A percentile compares a stretch with the other conserved stretches of the same genome.
Evolutionary conservation across 2,329 filamentous ascomycete genomes (phyloP).

Genomic region (Aspergillus sp.): DNA sequence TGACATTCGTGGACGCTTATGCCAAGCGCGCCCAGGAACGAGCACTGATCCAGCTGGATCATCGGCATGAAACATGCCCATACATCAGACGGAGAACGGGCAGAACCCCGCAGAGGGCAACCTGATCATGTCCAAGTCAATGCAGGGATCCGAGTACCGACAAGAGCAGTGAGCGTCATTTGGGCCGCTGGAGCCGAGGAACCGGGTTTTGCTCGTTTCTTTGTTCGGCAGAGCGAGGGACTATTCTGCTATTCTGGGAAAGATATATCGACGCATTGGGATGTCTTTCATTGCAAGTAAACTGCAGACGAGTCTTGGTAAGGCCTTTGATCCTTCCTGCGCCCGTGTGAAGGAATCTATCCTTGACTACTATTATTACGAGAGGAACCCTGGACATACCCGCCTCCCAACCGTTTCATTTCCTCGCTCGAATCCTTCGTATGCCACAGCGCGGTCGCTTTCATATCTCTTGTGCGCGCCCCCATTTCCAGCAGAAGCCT

Average conservation of each 20-base stretch:
- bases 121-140: background rate
- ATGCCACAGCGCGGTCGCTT: background rate
- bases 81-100: background rate
- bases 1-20: background rate
- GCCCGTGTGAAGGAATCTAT: background rate
- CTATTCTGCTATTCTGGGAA: background rate
- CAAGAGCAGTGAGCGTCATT: background rate
- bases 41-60: background rate
- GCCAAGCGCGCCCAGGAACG: background rate
- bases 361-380: background rate
- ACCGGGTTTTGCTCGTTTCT: background rate
- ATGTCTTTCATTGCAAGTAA: background rate
- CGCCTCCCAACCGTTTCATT: background rate
- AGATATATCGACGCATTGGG: background rate
- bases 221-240: background rate
- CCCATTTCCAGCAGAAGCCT: background rate
- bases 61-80: background rate
- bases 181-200: background rate
- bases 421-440: background rate
- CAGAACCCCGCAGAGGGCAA: background rate
- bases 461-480: background rate
- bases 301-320: background rate
- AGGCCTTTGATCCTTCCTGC: background rate
- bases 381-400: background rate
- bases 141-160: background rate